A percentile compares a stretch with the other conserved stretches of the same genome.
phyloP scores from a whole-genome alignment of 2,329 filamentous ascomycete species.

The Alternaria sp. region DNA sequence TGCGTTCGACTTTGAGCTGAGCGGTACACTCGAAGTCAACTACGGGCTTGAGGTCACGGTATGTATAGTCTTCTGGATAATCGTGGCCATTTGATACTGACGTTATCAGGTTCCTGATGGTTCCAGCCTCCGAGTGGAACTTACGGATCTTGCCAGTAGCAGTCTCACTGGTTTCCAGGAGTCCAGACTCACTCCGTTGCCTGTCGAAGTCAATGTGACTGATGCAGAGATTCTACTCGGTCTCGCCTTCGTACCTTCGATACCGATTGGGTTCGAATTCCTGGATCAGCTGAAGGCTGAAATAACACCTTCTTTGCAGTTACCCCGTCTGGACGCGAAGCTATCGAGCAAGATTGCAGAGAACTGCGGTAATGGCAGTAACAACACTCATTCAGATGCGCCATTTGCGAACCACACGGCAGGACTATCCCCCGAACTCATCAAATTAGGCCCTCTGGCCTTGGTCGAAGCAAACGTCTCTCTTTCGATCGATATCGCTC shows the following conservation, averaged over 20 bases:
- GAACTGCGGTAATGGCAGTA: conserved; percentile 27
- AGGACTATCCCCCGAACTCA: not conserved
- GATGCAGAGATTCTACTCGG: conserved; percentile 39
- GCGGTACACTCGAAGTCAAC: conserved; percentile 40
- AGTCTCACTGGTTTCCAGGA: conserved; percentile 40
- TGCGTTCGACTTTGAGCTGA: conserved; percentile 37
- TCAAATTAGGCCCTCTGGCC: conserved; percentile 26
- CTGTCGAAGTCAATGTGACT: conserved; percentile 42
- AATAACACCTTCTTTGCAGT: conserved; percentile 41
- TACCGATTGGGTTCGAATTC: conserved; percentile 49
- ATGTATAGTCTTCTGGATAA: conserved; percentile 10
- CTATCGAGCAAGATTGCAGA: conserved; percentile 32
- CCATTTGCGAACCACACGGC: conserved; percentile 15
- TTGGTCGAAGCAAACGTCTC: conserved; percentile 39
- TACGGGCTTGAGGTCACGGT: conserved; percentile 51
- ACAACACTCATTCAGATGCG: not conserved
- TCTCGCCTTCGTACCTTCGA: conserved; percentile 42
- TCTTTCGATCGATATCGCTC: conserved; percentile 28
- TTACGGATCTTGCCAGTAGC: conserved; percentile 34
- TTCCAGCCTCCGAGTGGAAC: conserved; percentile 41
- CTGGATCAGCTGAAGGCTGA: conserved; percentile 36
- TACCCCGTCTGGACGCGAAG: conserved; percentile 42
- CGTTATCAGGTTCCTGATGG: conserved; percentile 36
- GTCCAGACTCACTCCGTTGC: conserved; percentile 40
- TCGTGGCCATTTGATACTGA: conserved; percentile 9